Base-by-base conservation (phyloP, 1,139 yeast species). In the Geotrichum reessii region DNA sequence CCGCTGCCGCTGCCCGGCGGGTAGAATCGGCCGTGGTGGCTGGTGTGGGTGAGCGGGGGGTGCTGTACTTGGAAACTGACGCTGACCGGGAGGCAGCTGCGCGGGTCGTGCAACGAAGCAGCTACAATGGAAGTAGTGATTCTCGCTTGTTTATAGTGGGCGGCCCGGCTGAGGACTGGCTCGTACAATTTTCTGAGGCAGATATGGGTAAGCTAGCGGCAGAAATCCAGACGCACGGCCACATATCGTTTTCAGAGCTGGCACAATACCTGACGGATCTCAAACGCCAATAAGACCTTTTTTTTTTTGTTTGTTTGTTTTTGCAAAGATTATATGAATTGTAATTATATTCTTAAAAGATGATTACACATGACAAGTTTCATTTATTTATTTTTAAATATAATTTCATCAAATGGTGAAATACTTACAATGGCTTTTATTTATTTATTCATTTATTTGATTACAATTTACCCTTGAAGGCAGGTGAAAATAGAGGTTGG, bases 401-500 rank as follows among this genome's bases (percentile, higher is more conserved):
- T 24, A 9, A 11, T 47, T 22, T 24, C 7, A 22, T 5, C 31
- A 8, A 7, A n/a, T n/a, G n/a, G n/a, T n/a, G n/a, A 24, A 47
- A 7, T 21, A n/a, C 2, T 47, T 24, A n/a, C n/a, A n/a, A n/a
- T n/a, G n/a, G n/a, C n/a, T n/a, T n/a, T n/a, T n/a, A n/a, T n/a
- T n/a, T n/a, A 0, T 17, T 37, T 37, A 4, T 37, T 11, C n/a
- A 1, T 11, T 12, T 37, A n/a, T 37, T 37, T 11, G 3, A n/a
- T 50, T 57, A 57, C 47, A 57, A n/a, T 50, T 59, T 59, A n/a
- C 24, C 50, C 40, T 52, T 59, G 64, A 73, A 72, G 42, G 59
- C 57, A 1, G 76, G 75, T 33, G 63, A 63, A 14, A 53, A 61
- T 61, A 73, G 62, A 25, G 70, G 69, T 64, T 73, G 71, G 67